Conservation (phyloP, 148 eudicot genomes). For the Hydrangea macrophylla region DNA sequence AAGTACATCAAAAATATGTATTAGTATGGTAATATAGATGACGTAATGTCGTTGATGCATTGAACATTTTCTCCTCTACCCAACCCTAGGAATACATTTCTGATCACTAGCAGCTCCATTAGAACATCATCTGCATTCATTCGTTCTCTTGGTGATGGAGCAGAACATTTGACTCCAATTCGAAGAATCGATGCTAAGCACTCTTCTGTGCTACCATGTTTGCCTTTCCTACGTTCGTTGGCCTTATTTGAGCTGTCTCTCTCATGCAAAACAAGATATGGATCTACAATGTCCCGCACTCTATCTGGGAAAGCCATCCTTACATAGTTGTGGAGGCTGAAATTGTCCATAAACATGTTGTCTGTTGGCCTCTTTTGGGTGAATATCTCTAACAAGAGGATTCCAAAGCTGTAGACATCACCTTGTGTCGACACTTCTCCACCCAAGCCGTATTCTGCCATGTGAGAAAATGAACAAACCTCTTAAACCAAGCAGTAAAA, state of each 20-base stretch:
- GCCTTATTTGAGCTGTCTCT: not conserved
- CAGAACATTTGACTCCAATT: slow-evolving; percentile 1
- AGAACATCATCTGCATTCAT: not conserved
- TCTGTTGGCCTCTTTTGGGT: not conserved
- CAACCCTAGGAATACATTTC: not conserved
- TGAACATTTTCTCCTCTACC: too few species aligned
- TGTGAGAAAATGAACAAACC: not conserved
- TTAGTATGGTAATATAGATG: too few species aligned
- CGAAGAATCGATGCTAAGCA: slow-evolving; percentile 5
- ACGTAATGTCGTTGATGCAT: too few species aligned
- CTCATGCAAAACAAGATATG: not conserved
- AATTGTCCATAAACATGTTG: not conserved
- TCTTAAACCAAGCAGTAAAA: too few species aligned
- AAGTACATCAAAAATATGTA: too few species aligned
- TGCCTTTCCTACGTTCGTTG: not conserved
- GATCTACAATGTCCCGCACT: not conserved
- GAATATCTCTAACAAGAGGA: slow-evolving; percentile 1
- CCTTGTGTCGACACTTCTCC: not conserved
- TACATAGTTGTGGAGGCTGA: not conserved
- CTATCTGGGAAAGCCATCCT: not conserved
- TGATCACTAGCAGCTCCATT: not conserved
- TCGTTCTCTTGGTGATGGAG: not conserved
- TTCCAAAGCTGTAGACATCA: slow-evolving; percentile 8
- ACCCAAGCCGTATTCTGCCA: slow-evolving; percentile 12
- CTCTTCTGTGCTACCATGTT: not conserved